Evolutionary conservation across 208 protist species (phyloP), one percentile per base, ranked within the genome.

Genomic region (Leishmania mexicana): DNA sequence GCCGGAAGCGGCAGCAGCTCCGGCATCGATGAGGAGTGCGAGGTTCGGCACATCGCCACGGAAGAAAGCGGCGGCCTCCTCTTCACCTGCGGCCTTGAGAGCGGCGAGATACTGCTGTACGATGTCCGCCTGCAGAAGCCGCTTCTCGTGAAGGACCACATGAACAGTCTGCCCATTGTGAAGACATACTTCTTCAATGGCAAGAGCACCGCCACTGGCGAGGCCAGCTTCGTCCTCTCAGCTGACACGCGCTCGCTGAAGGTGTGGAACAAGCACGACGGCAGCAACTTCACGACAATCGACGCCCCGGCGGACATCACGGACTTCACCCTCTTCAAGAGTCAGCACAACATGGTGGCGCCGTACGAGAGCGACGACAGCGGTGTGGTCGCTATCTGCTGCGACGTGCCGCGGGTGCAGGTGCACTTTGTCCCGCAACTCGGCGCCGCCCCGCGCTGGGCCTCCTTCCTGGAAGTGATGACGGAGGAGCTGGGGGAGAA

Each of bases 341-440:
- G 91, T 49, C 89, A 96, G 85, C 88, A 95, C 84, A 97, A 97
- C 85, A 81, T 96, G 72, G 91, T 92, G 35, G 86, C 90, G 58
- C 93, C 94, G n/a, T 96, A 89, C 81, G 90, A 90, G 78, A 91
- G 91, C 81, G 90, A 89, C 60, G 90, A 98, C 76, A 97, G 90
- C 75, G 98, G 98, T 47, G 88, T 99, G 42, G 68, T 99, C 11
- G 90, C 95, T 38, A 92, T 98, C 72, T 97, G 92, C 81, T 98
- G 94, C 62, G 99, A 99, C 72, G 81, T 90, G 35, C 90, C 96
- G 42, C 89, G 94, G 28, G 96, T 99, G 78, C 91, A 98, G 86
- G 92, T 98, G 28, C 99, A 98, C 86, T 99, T 99, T 82, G 93
- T 99, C 21, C 99, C 99, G 0, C 87, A 97, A 45, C 92, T 99